Evolutionary conservation across 2,329 filamentous ascomycete genomes (phyloP).

Genomic region (Alternaria tenuissima): DNA sequence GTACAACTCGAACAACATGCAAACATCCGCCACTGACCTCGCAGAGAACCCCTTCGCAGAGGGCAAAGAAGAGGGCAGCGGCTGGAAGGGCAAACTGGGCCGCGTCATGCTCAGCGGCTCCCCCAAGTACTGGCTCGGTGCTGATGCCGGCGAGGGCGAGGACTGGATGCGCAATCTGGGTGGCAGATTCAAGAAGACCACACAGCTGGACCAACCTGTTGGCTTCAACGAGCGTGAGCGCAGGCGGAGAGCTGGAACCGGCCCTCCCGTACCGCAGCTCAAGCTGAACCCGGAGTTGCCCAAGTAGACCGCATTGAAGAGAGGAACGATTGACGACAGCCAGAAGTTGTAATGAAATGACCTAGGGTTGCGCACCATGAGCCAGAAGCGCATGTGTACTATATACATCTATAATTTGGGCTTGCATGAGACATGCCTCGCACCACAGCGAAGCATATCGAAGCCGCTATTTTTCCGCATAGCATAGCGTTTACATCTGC

Average conservation of each 20-base stretch:
- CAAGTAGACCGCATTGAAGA: conserved; percentile 19
- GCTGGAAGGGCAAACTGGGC: conserved; percentile 81
- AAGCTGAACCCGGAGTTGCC: conserved; percentile 33
- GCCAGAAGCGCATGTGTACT: conserved; percentile 12
- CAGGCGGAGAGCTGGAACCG: conserved; percentile 68
- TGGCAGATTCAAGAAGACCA: conserved; percentile 65
- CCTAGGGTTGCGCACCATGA: conserved; percentile 4
- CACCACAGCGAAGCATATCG: not conserved
- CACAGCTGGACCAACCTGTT: conserved; percentile 50
- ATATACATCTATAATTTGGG: conserved; percentile 9
- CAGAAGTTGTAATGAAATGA: conserved; percentile 15
- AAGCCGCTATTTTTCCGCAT: not conserved
- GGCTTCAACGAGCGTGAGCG: conserved; percentile 66
- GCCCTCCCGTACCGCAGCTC: conserved; percentile 57
- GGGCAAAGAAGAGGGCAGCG: conserved; percentile 76
- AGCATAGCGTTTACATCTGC: conserved; percentile 5
- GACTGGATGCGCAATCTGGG: conserved; percentile 73
- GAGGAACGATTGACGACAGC: conserved; percentile 16
- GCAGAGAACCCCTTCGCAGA: conserved; percentile 74
- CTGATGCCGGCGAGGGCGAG: conserved; percentile 66
- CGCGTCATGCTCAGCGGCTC: conserved; percentile 78
- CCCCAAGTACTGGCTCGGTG: conserved; percentile 82
- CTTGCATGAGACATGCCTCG: not conserved
- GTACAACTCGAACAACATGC: conserved; percentile 46
- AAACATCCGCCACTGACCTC: conserved; percentile 55